Percentiles rank a stretch among this genome's conserved stretches.
These are phyloP conservation scores for Mycothermus thermophilus DNA, from an alignment of 495 filamentous ascomycete species.

Conservation along the genomic window DNA sequence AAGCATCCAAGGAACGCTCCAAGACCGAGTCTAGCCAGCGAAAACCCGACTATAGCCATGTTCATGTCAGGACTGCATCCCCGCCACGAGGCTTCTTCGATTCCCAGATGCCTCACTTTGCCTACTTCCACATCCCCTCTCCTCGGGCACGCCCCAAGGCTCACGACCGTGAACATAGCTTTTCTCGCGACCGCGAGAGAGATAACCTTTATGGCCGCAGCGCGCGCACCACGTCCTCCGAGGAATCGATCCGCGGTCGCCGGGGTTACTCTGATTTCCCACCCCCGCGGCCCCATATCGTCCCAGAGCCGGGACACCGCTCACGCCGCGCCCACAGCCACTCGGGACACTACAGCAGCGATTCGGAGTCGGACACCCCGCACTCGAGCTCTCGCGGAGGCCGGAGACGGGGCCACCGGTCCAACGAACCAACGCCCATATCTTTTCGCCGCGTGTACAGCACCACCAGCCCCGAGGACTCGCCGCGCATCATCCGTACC, in stretches of 20 bases:
- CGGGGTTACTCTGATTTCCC: conserved; percentile 18
- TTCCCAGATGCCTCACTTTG: conserved; percentile 9
- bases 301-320: conserved; percentile 7
- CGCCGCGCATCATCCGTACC: conserved; percentile 8
- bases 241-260: conserved; percentile 14
- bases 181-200: too few species aligned
- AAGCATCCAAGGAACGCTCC: conserved; percentile 12
- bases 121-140: conserved; percentile 14
- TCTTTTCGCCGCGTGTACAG: conserved; percentile 13
- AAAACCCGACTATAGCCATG: conserved; percentile 11
- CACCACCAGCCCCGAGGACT: conserved; percentile 8
- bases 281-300: conserved; percentile 11
- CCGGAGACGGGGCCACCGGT: conserved; percentile 5
- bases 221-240: too few species aligned
- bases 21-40: conserved; percentile 12
- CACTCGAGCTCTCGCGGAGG: conserved; percentile 9
- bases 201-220: too few species aligned
- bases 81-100: conserved; percentile 14
- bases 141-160: too few species aligned
- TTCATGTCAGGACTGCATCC: conserved; percentile 9
- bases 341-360: conserved; percentile 13
- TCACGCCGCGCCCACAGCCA: conserved; percentile 17
- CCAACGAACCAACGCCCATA: conserved; percentile 13
- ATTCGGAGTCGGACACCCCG: conserved; percentile 14
- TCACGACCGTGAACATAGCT: too few species aligned